Evolutionary conservation across 108 stramenopile genomes (phyloP), one percentile per base, ranked within the genome.

Genomic region (Cyclotella atomus): DNA sequence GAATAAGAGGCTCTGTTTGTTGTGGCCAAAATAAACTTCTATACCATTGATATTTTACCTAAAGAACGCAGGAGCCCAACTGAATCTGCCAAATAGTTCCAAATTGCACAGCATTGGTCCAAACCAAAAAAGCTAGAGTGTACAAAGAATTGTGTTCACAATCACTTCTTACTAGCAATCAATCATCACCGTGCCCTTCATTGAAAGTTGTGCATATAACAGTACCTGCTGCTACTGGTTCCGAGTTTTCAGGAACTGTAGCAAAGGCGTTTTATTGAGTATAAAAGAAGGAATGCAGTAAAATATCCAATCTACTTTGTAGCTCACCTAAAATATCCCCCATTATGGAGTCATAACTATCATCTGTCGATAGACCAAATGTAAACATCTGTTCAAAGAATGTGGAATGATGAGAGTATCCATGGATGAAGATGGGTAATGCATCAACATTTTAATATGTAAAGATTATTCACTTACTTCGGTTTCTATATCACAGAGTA

Each of bases 331-430:
- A 41, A 45, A 82, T 82, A 20, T 77, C 34, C 57, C 81, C 81
- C 81, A 82, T 82, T 17, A 82, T 55, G 0, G 81, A 73, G 62
- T 61, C 65, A 61, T 41, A 66, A 25, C 77, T 76, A 67, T 82
- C 81, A 53, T 82, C 81, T 10, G 76, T 67, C 20, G 56, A 23
- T 65, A 82, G 71, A 2, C 81, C 81, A 82, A 77, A 82, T n/a
- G 76, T 82, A 25, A 82, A 82, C 41, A 62, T 10, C 76, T 78
- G 44, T 20, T 49, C 27, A 28, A 4, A 16, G 30, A 33, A 9
- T 17, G 47, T 17, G n/a, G n/a, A 10, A 49, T n/a, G n/a, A n/a
- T n/a, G n/a, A 49, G 47, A n/a, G 38, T 6, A 41, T 41, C 38
- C 6, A 41, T 9, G 12, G 6, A 6, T 41, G 12, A 12, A 12